Evolutionary conservation across 139 green algal species (phyloP), one percentile per base, ranked within the genome.

Genomic region (Micractinium sp.): DNA sequence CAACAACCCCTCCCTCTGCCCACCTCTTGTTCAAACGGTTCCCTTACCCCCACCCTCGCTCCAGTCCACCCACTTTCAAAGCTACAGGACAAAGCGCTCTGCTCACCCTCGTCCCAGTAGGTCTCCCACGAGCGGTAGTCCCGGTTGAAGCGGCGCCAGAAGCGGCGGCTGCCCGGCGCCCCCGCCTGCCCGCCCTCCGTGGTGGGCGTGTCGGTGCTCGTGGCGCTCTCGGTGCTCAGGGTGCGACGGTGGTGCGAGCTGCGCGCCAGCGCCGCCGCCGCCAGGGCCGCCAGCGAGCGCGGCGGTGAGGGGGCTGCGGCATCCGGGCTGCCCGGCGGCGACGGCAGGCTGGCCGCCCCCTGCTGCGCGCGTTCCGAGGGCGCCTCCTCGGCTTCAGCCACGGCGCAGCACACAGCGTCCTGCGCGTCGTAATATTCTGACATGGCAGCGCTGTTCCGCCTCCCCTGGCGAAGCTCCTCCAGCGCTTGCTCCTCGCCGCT

Each of bases 131-230:
- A 60, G 5, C 53, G n/a, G 41, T 90, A 90, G 60, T 90, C 76
- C 41, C 87, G 71, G 41, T 90, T 90, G 81, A 90, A 90, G 67
- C 87, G 63, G 20, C 81, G 66, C 87, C 87, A 90, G 83, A 81
- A 87, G 83, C 83, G 83, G 38, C 39, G 73, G 67, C 38, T 81
- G 67, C 66, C 53, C 25, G 38, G 66, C 81, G 47, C 77, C 38
- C 60, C n/a, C n/a, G 56, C 56, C 81, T 33, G 33, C 27, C 83
- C 83, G 16, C 76, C 83, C 66, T 87, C 83, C 0, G 36, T 47
- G 18, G 71, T 63, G 67, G 83, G 83, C 38, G 83, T 87, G 67
- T 87, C 83, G 25, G 66, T n/a, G 83, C 83, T 87, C 38, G 83
- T n/a, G 27, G 83, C 83, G 38, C 83, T 87, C 19, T 53, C 39